Evolutionary conservation across 805 yeast species (phyloP).

Genomic region (Metschnikowia borealis): DNA sequence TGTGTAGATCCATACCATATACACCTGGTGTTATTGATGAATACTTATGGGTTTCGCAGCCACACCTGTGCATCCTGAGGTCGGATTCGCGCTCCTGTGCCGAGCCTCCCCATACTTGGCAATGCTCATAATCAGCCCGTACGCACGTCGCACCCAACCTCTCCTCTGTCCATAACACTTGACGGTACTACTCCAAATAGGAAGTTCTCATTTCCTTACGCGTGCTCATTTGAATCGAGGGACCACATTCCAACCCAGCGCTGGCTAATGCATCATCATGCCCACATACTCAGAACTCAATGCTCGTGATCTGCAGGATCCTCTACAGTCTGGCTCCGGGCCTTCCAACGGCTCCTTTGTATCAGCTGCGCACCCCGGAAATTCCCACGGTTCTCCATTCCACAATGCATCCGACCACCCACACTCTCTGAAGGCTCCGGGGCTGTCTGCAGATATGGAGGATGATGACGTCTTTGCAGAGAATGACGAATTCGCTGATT

Average conservation of each 20-base stretch:
- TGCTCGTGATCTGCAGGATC: neutral
- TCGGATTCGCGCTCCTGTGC: neutral
- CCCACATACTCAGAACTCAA: neutral
- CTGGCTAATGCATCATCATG: conserved; percentile 1
- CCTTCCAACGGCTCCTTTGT: neutral
- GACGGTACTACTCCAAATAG: neutral
- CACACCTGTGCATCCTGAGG: conserved; percentile 1
- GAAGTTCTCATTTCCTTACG: neutral
- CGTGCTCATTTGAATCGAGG: neutral
- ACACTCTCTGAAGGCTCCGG: too few species aligned
- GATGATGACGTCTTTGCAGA: conserved; percentile 1
- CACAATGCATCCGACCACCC: neutral
- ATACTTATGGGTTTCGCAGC: neutral
- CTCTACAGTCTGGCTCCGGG: neutral
- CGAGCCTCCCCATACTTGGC: neutral
- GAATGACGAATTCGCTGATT: conserved; percentile 13
- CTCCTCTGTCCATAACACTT: neutral
- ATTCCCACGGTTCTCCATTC: neutral
- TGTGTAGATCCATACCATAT: too few species aligned
- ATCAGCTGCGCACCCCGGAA: neutral
- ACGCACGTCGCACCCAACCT: neutral
- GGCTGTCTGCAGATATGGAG: neutral
- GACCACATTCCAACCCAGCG: too few species aligned
- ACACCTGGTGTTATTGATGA: too few species aligned
- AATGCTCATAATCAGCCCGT: neutral